These are phyloP conservation scores for Cordyceps cicadae DNA, from an alignment of 2,329 filamentous ascomycete genomes.

Conservation along the genomic window DNA sequence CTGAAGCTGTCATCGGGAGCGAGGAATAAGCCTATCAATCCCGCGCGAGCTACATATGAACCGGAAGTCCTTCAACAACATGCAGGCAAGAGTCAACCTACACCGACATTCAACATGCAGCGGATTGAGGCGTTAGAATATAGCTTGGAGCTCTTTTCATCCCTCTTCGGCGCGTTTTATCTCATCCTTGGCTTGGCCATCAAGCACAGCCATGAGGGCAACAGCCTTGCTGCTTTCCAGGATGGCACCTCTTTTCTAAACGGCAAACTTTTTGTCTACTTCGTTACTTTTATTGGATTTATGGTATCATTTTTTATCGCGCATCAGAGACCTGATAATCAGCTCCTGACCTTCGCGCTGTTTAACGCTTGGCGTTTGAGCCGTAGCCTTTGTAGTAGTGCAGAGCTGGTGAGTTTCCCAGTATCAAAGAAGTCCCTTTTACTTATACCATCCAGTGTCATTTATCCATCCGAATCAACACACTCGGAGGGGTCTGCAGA, in stretches of 20 bases:
- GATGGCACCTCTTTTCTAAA: not conserved
- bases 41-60: too few relatives aligned
- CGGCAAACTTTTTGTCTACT: not conserved
- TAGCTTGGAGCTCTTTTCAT: too few relatives aligned
- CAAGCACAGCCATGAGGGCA: not conserved
- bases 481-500: not conserved
- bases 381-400: not conserved
- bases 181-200: not conserved
- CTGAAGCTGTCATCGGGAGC: too few relatives aligned
- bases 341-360: not conserved
- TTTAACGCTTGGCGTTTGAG: not conserved
- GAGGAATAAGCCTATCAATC: too few relatives aligned
- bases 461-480: not conserved
- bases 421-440: not conserved
- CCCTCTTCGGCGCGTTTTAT: not conserved
- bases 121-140: too few relatives aligned
- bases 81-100: too few relatives aligned
- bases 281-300: not conserved
- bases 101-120: too few relatives aligned
- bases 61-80: too few relatives aligned
- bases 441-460: not conserved
- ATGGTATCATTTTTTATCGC: not conserved
- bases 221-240: not conserved
- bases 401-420: not conserved
- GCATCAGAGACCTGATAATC: not conserved